Evolutionary conservation across 352 stramenopile species (phyloP).

Genomic region (Phytophthora cactorum): DNA sequence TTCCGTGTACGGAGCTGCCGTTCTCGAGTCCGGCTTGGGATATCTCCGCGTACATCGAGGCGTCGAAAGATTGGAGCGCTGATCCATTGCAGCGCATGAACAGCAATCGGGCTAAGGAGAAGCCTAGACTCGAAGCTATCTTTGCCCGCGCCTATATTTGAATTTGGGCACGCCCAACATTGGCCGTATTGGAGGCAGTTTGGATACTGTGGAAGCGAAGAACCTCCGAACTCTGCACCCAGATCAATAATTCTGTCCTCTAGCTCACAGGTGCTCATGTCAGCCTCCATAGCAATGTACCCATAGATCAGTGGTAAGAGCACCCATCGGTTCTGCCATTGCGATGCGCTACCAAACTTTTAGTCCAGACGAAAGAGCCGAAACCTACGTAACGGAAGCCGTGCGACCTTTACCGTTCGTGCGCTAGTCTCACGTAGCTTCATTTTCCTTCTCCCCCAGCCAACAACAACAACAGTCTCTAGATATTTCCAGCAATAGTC

Average conservation of each 20-base stretch:
- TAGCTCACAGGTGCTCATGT: too few relatives aligned
- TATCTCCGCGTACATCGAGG: conserved; percentile 7
- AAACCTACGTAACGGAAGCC: conserved; percentile 17
- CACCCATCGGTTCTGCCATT: conserved; percentile 12
- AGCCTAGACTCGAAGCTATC: conserved; percentile 2
- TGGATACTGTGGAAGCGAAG: too few relatives aligned
- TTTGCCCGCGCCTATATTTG: conserved; percentile 14
- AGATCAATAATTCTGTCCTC: neutral
- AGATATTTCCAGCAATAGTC: conserved; percentile 4
- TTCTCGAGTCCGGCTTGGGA: conserved; percentile 2
- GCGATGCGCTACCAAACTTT: neutral
- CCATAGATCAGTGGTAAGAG: neutral
- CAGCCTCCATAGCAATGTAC: too few relatives aligned
- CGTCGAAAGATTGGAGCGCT: conserved; percentile 2
- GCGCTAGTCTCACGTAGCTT: conserved; percentile 3
- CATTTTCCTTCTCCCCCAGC: conserved; percentile 17
- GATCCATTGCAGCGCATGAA: conserved; percentile 22
- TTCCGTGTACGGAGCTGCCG: conserved; percentile 22
- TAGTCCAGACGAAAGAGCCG: conserved; percentile 15
- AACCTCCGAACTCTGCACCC: neutral
- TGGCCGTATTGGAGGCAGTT: too few relatives aligned
- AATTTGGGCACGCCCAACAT: too few relatives aligned
- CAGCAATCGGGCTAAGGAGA: neutral
- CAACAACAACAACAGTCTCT: neutral
- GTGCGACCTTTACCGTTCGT: conserved; percentile 23